phyloP scores from a whole-genome alignment of 192 early-diverging fungal genomes.

The Backusella tarrabulga region DNA sequence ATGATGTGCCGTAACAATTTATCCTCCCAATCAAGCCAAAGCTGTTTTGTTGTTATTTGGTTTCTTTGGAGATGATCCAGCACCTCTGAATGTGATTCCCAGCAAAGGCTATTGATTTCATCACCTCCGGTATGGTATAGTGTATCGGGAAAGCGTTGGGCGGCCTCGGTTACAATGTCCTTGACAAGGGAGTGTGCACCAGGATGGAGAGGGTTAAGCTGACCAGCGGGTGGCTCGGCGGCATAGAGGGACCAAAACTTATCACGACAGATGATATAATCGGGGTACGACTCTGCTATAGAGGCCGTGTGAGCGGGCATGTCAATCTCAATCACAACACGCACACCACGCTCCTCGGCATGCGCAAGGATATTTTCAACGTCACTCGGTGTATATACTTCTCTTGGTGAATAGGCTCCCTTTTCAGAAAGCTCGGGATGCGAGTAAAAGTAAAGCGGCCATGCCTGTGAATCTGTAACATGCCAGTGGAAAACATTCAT shows the following conservation, averaged over 20 bases:
- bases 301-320: slow-evolving; percentile 75
- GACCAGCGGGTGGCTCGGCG: slow-evolving; percentile 79
- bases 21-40: slow-evolving; percentile 27
- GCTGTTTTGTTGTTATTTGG: slow-evolving; percentile 20
- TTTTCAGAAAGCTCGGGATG: slow-evolving; percentile 59
- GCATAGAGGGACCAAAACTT: slow-evolving; percentile 64
- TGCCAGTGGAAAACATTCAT: slow-evolving; percentile 82
- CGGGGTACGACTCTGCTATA: slow-evolving; percentile 42
- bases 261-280: slow-evolving; percentile 57
- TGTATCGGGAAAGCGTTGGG: slow-evolving; percentile 64
- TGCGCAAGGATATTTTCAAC: slow-evolving; percentile 65
- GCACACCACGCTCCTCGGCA: slow-evolving; percentile 68
- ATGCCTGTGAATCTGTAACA: slow-evolving; percentile 65
- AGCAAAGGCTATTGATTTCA: slow-evolving; percentile 68
- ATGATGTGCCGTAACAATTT: slow-evolving; percentile 14
- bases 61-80: slow-evolving; percentile 24
- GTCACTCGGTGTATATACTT: slow-evolving; percentile 70
- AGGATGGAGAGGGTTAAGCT: slow-evolving; percentile 68
- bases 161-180: slow-evolving; percentile 58
- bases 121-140: slow-evolving; percentile 77
- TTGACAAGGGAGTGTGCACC: slow-evolving; percentile 57
- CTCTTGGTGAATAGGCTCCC: slow-evolving; percentile 60
- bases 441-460: slow-evolving; percentile 64
- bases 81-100: slow-evolving; percentile 36
- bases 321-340: slow-evolving; percentile 85